A percentile compares a stretch with the other conserved stretches of the same genome.
Conservation (phyloP, 495 filamentous ascomycete genomes). For the Podospora bellae-mahoneyi region DNA sequence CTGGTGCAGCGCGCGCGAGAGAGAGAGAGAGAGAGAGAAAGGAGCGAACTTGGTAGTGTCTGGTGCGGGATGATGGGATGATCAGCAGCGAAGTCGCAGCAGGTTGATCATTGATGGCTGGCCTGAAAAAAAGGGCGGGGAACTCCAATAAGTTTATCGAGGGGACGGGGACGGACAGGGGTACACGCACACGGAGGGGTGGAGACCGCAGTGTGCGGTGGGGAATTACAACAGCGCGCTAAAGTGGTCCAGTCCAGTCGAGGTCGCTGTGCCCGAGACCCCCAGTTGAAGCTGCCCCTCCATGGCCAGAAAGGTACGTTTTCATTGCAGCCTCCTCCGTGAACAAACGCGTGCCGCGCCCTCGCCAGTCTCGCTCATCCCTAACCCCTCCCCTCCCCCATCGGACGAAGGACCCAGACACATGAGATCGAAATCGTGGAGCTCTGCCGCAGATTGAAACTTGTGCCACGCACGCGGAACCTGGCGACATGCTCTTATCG, state of each 20-base stretch:
- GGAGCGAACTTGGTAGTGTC: background rate
- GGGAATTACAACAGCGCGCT: background rate
- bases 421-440: slow-evolving; percentile 5
- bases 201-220: background rate
- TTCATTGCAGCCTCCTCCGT: background rate
- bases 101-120: background rate
- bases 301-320: background rate
- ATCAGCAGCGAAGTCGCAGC: background rate
- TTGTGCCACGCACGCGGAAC: slow-evolving; percentile 3
- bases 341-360: background rate
- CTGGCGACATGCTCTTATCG: background rate
- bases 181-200: background rate
- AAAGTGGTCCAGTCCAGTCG: background rate
- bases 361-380: background rate
- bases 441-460: slow-evolving; percentile 3
- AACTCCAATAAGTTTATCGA: slow-evolving; percentile 13
- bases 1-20: background rate
- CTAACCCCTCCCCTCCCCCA: background rate
- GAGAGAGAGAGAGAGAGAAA: background rate
- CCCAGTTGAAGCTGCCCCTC: background rate
- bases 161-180: slow-evolving; percentile 2
- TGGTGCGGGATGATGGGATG: background rate
- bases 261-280: background rate
- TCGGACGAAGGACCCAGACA: slow-evolving; percentile 4
- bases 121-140: slow-evolving; percentile 9